A percentile compares a stretch with the other conserved stretches of the same genome.
Conservation (phyloP, 306 rosid species). For the Pyrus communis region DNA sequence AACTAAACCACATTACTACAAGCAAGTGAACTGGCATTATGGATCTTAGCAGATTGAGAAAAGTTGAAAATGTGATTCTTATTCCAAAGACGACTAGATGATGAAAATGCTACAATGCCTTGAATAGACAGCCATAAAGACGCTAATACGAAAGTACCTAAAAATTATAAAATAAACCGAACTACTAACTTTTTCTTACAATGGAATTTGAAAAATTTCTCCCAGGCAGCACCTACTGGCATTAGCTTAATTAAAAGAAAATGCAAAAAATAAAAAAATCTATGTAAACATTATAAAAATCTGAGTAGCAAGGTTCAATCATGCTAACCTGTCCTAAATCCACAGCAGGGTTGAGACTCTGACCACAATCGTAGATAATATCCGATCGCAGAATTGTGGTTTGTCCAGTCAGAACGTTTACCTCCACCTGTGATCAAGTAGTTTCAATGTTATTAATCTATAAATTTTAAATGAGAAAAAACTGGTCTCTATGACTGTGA, state of each 20-base stretch:
- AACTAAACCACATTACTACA: background rate
- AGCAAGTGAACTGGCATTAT: background rate
- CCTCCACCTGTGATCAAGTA: constrained; percentile 63
- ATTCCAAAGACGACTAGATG: background rate
- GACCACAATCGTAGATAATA: constrained; percentile 89
- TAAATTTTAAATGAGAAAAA: background rate
- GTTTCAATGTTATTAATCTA: background rate
- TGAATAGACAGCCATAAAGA: too few species aligned
- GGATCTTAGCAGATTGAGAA: background rate
- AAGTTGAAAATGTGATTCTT: too few species aligned
- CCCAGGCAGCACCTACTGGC: background rate
- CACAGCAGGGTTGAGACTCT: constrained; percentile 94
- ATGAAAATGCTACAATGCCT: too few species aligned
- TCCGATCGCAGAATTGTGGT: constrained; percentile 67
- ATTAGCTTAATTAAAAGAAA: background rate
- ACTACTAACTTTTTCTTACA: too few species aligned
- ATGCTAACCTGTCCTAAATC: constrained; percentile 86
- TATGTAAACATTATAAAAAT: background rate
- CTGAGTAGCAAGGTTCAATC: background rate
- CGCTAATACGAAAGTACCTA: too few species aligned
- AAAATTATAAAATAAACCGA: too few species aligned
- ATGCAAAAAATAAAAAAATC: background rate
- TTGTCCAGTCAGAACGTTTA: constrained; percentile 75
- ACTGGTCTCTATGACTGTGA: background rate
- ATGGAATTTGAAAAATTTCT: background rate